phyloP scores from a whole-genome alignment of 2,329 filamentous ascomycete species.

The Aspergillus neotritici region DNA sequence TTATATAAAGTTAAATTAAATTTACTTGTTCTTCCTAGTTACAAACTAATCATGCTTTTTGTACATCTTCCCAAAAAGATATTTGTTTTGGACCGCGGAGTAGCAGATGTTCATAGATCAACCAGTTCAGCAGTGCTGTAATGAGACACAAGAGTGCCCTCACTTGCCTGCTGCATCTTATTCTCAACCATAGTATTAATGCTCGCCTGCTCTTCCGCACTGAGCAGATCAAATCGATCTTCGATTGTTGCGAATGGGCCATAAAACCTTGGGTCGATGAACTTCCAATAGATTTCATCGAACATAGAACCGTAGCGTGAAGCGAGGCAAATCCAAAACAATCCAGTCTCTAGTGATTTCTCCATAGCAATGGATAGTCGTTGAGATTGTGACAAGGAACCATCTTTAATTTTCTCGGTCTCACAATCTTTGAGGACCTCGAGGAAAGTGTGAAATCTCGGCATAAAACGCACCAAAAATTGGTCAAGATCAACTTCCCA shows the following conservation, averaged over 20 bases:
- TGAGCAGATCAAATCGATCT: slow-evolving; percentile 18
- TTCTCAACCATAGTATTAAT: slow-evolving; percentile 19
- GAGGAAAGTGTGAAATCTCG: slow-evolving; percentile 20
- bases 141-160: slow-evolving; percentile 14
- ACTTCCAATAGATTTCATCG: slow-evolving; percentile 28
- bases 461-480: slow-evolving; percentile 20
- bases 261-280: slow-evolving; percentile 22
- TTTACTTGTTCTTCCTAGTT: too few relatives aligned
- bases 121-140: slow-evolving; percentile 19
- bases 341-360: slow-evolving; percentile 19
- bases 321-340: slow-evolving; percentile 28
- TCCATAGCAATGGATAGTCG: slow-evolving; percentile 23
- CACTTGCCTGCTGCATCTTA: slow-evolving; percentile 22
- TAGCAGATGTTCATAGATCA: too few relatives aligned
- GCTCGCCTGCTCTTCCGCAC: slow-evolving; percentile 17
- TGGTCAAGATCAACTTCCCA: slow-evolving; percentile 23
- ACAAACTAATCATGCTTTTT: too few relatives aligned
- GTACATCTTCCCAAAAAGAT: too few relatives aligned
- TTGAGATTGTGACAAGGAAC: slow-evolving; percentile 13
- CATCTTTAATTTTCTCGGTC: slow-evolving; percentile 13
- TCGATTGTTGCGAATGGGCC: slow-evolving; percentile 21
- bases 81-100: too few relatives aligned
- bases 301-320: slow-evolving; percentile 22
- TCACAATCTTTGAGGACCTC: slow-evolving; percentile 22
- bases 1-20: too few relatives aligned